phyloP scores from a whole-genome alignment of 1,284 basidiomycete species.

The Athelia psychrophila region DNA sequence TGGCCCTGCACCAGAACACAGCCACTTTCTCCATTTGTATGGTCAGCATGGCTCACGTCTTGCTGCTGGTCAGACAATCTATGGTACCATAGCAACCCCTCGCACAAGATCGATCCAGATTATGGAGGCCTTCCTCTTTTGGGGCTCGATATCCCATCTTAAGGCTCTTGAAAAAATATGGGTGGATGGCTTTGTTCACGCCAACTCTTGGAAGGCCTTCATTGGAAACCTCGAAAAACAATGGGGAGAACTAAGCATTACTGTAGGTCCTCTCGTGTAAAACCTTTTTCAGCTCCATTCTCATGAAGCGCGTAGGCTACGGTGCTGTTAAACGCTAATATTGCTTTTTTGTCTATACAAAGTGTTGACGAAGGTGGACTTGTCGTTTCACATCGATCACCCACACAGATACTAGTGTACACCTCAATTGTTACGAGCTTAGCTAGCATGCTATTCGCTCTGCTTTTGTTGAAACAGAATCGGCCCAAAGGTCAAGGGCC shows the following conservation, averaged over 20 bases:
- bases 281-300: neutral
- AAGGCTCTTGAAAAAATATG: slow-evolving; percentile 31
- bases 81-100: slow-evolving; percentile 10
- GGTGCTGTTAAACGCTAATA: slow-evolving; percentile 41
- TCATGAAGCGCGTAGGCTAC: slow-evolving; percentile 28
- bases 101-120: slow-evolving; percentile 23
- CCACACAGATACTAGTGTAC: slow-evolving; percentile 43
- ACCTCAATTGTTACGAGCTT: slow-evolving; percentile 43
- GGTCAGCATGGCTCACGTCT: slow-evolving; percentile 33
- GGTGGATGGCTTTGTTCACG: slow-evolving; percentile 37
- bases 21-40: slow-evolving; percentile 30
- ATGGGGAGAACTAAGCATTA: slow-evolving; percentile 48
- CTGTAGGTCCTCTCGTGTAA: slow-evolving; percentile 28
- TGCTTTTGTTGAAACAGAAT: slow-evolving; percentile 39
- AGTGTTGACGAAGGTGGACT: slow-evolving; percentile 29
- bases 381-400: slow-evolving; percentile 18
- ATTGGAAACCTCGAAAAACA: slow-evolving; percentile 42
- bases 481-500: slow-evolving; percentile 29
- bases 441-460: slow-evolving; percentile 42
- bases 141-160: slow-evolving; percentile 36
- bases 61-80: slow-evolving; percentile 28
- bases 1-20: slow-evolving; percentile 16
- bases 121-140: slow-evolving; percentile 35
- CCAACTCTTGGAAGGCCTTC: slow-evolving; percentile 35
- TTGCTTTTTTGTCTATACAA: slow-evolving; percentile 42